A percentile compares a stretch with the other conserved stretches of the same genome.
Evolutionary conservation across 352 stramenopile genomes (phyloP).

Genomic region (Phytopythium sindhum): DNA sequence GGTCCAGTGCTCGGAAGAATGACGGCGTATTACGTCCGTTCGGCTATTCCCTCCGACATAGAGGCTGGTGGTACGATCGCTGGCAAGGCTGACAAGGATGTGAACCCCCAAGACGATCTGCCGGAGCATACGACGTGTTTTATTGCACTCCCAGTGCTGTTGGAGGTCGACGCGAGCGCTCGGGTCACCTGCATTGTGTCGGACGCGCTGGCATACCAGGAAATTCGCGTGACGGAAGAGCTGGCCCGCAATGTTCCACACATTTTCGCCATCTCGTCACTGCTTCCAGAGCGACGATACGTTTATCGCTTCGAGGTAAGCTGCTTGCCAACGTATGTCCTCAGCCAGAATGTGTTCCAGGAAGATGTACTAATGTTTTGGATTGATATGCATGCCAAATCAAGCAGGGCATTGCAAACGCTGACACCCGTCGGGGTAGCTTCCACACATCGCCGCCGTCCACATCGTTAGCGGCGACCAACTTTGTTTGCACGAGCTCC

Average conservation of each 20-base stretch:
- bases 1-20: conserved; percentile 62
- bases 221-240: conserved; percentile 31
- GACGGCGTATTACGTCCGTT: not conserved
- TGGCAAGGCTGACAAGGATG: conserved; percentile 4
- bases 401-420: conserved; percentile 52
- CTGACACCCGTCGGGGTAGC: conserved; percentile 36
- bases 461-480: conserved; percentile 18
- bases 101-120: conserved; percentile 5
- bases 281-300: conserved; percentile 57
- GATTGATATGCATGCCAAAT: not conserved
- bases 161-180: conserved; percentile 59
- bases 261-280: conserved; percentile 42
- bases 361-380: not conserved
- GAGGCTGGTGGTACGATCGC: not conserved
- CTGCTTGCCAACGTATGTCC: not conserved
- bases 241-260: conserved; percentile 29
- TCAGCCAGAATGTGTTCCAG: too few species aligned
- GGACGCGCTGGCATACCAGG: conserved; percentile 55
- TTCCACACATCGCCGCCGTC: conserved; percentile 51
- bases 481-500: conserved; percentile 61
- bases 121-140: conserved; percentile 12
- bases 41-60: conserved; percentile 4
- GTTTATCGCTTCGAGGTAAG: conserved; percentile 63
- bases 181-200: conserved; percentile 55
- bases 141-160: conserved; percentile 45